Percentiles rank a stretch among this genome's conserved stretches.
These are phyloP conservation scores for Plasmodium gallinaceum DNA, from an alignment of 169 alveolate species.

Conservation along the genomic window DNA sequence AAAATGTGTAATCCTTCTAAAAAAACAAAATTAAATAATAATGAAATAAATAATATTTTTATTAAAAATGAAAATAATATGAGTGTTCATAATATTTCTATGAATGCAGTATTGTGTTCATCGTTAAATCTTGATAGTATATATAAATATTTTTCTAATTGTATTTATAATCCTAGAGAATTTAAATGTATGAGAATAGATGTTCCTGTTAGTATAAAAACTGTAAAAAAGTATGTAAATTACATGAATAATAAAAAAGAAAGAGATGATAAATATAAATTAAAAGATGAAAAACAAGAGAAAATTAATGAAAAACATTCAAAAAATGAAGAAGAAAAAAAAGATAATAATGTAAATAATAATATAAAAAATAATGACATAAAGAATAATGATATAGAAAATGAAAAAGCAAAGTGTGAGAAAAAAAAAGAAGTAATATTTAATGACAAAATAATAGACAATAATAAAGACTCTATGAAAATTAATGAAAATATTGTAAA, in stretches of 20 bases:
- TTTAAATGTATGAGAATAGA: constrained; percentile 85
- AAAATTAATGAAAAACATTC: neutral
- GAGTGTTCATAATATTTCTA: constrained; percentile 82
- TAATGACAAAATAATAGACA: neutral
- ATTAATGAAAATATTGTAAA: neutral
- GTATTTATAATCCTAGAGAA: constrained; percentile 83
- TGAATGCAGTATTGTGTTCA: constrained; percentile 80
- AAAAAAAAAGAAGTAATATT: neutral
- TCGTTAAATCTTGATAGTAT: constrained; percentile 76
- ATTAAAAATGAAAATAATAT: constrained; percentile 68
- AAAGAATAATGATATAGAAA: neutral
- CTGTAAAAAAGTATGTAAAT: constrained; percentile 32
- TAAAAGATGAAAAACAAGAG: neutral
- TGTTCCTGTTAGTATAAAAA: constrained; percentile 72
- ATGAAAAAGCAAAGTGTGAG: neutral
- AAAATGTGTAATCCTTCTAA: constrained; percentile 43
- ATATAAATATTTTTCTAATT: constrained; percentile 74
- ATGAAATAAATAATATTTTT: constrained; percentile 35
- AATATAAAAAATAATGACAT: neutral
- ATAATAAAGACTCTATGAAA: neutral
- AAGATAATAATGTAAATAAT: neutral
- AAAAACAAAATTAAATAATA: constrained; percentile 25
- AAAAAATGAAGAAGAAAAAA: neutral
- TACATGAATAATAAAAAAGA: constrained; percentile 10
- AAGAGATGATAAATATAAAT: neutral